Percentiles rank a stretch among this genome's conserved stretches.
Evolutionary conservation across 805 yeast genomes (phyloP).

Genomic region (Blastobotrys parvus): DNA sequence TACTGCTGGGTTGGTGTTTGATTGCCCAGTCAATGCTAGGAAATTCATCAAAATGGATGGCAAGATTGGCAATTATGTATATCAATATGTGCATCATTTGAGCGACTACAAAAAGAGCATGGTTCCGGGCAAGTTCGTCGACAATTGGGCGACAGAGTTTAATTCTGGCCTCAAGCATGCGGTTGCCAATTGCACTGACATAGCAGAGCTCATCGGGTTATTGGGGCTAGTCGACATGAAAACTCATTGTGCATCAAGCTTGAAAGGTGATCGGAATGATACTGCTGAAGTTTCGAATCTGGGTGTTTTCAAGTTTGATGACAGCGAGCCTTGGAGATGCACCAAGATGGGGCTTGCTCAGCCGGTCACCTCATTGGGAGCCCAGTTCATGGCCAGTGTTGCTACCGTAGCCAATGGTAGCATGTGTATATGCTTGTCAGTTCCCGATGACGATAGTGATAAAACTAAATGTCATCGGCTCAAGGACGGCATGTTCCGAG

Average conservation of each 20-base stretch:
- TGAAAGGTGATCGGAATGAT: slow-evolving; percentile 4
- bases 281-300: slow-evolving; percentile 16
- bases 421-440: slow-evolving; percentile 8
- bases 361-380: slow-evolving; percentile 10
- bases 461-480: slow-evolving; percentile 1
- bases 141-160: background rate
- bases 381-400: slow-evolving; percentile 9
- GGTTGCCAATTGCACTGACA: background rate
- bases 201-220: slow-evolving; percentile 6
- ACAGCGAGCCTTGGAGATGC: background rate
- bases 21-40: slow-evolving; percentile 15
- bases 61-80: slow-evolving; percentile 13
- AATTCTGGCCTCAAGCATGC: background rate
- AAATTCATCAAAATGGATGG: slow-evolving; percentile 3
- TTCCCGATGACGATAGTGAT: slow-evolving; percentile 7
- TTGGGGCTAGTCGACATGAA: slow-evolving; percentile 10
- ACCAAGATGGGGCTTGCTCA: slow-evolving; percentile 11
- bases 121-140: background rate
- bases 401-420: slow-evolving; percentile 9
- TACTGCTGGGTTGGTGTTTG: background rate
- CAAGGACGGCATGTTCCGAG: no score
- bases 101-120: background rate
- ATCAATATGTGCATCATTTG: slow-evolving; percentile 3
- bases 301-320: slow-evolving; percentile 8
- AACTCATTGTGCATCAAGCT: slow-evolving; percentile 4